phyloP scores from a whole-genome alignment of 2,329 filamentous ascomycete species.

The Trichophyton benhamiae region DNA sequence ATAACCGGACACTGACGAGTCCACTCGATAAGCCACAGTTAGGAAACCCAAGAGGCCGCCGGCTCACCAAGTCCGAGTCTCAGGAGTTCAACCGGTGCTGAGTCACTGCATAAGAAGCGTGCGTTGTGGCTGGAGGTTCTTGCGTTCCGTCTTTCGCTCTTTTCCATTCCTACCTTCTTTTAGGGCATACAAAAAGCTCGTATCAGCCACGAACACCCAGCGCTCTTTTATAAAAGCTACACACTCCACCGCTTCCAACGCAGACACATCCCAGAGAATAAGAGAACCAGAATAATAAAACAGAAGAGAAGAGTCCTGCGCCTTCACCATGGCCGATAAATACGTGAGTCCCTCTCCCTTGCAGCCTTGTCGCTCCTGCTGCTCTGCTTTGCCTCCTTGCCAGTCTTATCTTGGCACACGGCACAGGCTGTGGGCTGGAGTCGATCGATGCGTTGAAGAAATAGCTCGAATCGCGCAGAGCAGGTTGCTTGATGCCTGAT shows the following conservation, averaged over 20 bases:
- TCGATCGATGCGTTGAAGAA: background rate
- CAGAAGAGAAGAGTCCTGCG: background rate
- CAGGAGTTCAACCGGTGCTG: background rate
- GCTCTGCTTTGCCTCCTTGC: background rate
- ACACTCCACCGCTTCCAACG: background rate
- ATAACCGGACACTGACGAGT: background rate
- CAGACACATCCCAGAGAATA: background rate
- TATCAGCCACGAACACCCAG: background rate
- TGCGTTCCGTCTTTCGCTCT: background rate
- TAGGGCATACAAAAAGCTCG: no score
- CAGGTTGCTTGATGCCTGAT: background rate
- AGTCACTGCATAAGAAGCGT: background rate
- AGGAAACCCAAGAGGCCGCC: background rate
- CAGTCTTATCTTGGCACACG: background rate
- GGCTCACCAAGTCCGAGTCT: background rate
- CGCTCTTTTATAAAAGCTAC: background rate
- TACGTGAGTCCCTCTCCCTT: slow-evolving; percentile 1
- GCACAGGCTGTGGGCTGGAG: background rate
- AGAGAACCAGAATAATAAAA: background rate
- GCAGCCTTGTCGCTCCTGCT: background rate
- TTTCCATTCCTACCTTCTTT: background rate
- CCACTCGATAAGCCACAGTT: background rate
- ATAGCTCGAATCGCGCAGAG: background rate
- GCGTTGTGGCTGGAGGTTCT: background rate
- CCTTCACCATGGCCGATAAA: slow-evolving; percentile 1